Base-by-base conservation (phyloP, 768 basidiomycete genomes). In the Pleurotus eryngii region DNA sequence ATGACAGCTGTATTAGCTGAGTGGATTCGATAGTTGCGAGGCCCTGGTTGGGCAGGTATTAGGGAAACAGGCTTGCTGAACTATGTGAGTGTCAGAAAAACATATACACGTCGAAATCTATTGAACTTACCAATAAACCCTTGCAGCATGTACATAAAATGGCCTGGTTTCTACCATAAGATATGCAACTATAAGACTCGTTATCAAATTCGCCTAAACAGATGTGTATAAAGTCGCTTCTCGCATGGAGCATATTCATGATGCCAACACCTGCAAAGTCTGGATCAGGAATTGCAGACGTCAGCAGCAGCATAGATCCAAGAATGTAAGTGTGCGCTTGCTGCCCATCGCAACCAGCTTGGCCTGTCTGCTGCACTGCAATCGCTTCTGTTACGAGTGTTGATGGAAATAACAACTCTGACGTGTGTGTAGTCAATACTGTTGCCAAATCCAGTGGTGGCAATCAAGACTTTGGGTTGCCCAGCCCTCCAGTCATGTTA, bases 361-460 rank as follows among this genome's bases (percentile, higher is more conserved):
- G 20, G 8, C 57, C 57, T 9, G 51, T 37, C 22, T 58, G 42
- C 39, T 58, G 57, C 1, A 26, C 18, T 15, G 22, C 46, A 42
- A n/a, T 37, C 53, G 15, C 42, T 46, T 0, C 42, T 5, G 38
- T 54, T 45, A 8, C 24, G 12, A 5, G 49, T 27, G 22, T 58
- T 50, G 38, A 43, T 17, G 24, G 39, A 30, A 17, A 58, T 53
- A 3, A 58, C 57, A 3, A 26, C 37, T 20, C 37, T 49, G 18
- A 58, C 50, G 5, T 46, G 14, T 5, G 49, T 3, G 22, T 39
- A 22, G 18, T 58, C 57, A 1, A 58, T 46, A 11, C 57, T 51
- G n/a, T 58, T 42, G 14, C 57, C 57, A 38, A 58, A 58, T n/a
- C 50, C 48, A 22, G 46, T 37, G 5, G 57, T 58, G 7, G 57